Evolutionary conservation across 768 basidiomycete species (phyloP), one percentile per base, ranked within the genome.

Genomic region (Kwoniella shandongensis): DNA sequence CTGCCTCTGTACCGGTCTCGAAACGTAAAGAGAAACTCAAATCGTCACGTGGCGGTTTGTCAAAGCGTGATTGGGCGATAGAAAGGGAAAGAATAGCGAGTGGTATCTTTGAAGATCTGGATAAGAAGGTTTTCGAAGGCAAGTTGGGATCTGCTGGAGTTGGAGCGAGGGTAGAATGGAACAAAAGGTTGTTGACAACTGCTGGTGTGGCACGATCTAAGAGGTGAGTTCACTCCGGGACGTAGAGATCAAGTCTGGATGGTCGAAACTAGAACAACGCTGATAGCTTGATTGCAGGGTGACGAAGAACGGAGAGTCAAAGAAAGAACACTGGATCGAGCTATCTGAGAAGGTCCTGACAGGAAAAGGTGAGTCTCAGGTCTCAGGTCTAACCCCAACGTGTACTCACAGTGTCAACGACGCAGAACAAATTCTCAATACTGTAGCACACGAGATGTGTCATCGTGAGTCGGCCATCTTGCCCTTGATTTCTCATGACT

Each of bases 361-460:
- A 61, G 83, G 81, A 47, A 83, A 88, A 63, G 88, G 89, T 88
- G 54, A 55, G 79, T 57, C 15, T 7, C 26, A 47, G 23, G 22
- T n/a, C 22, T 20, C 13, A 27, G 17, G 3, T 8, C 32, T 23
- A 8, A 26, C 32, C 47, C 48, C 15, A 13, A 30, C n/a, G 25
- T 27, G 38, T 15, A 17, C 29, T 45, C 22, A 10, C 23, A 11
- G n/a, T 39, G 15, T 17, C 15, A 36, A 18, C 17, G 10, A n/a
- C 12, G 20, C 56, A 91, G 90, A 88, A 51, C 83, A 89, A 36
- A 86, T 92, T 46, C 80, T 86, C 32, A 86, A 87, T 67, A 92
- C 90, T 0, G 77, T 93, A 12, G 85, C 88, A 27, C 91, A 93
- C 65, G 91, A 93, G 74, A 91, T 92, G 89, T 92, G 90, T 66